A percentile compares a stretch with the other conserved stretches of the same genome.
Conservation (phyloP, 352 stramenopile species). For the Phytophthora kernoviae region DNA sequence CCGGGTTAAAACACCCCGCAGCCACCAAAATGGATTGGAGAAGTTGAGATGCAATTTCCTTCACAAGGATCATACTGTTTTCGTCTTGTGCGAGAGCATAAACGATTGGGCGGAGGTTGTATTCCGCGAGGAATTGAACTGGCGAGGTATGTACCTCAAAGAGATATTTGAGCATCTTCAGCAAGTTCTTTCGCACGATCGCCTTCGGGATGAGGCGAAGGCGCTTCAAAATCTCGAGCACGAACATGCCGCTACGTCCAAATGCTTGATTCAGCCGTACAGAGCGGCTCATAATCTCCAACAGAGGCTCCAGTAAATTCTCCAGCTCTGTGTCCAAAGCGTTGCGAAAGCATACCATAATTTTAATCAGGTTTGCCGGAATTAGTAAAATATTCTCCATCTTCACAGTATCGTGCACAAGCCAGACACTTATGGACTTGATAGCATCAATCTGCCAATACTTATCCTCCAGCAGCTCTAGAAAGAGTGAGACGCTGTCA, state of each 20-base stretch:
- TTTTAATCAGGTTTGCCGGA: conserved; percentile 66
- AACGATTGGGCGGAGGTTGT: conserved; percentile 84
- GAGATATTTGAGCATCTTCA: conserved; percentile 92
- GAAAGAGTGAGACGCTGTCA: conserved; percentile 83
- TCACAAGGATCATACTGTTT: conserved; percentile 91
- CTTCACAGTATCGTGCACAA: conserved; percentile 82
- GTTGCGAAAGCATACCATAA: conserved; percentile 73
- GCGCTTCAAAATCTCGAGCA: conserved; percentile 82
- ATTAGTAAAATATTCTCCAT: conserved; percentile 82
- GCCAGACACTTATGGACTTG: conserved; percentile 89
- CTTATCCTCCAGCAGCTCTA: conserved; percentile 87
- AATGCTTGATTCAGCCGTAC: conserved; percentile 87
- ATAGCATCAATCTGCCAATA: conserved; percentile 92
- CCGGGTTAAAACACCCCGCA: conserved; percentile 53
- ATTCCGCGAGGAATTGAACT: conserved; percentile 88
- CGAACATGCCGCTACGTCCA: conserved; percentile 82
- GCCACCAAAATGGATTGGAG: conserved; percentile 83
- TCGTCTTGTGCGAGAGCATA: conserved; percentile 84
- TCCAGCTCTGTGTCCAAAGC: conserved; percentile 78
- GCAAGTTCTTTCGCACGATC: conserved; percentile 90
- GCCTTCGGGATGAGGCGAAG: conserved; percentile 84
- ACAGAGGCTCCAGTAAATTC: conserved; percentile 75
- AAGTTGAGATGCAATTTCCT: conserved; percentile 88
- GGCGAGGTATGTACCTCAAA: conserved; percentile 89
- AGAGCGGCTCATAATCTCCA: conserved; percentile 81